Percentiles rank a stretch among this genome's conserved stretches.
Conservation (phyloP, 352 stramenopile species). For the Pythium chondricola region DNA sequence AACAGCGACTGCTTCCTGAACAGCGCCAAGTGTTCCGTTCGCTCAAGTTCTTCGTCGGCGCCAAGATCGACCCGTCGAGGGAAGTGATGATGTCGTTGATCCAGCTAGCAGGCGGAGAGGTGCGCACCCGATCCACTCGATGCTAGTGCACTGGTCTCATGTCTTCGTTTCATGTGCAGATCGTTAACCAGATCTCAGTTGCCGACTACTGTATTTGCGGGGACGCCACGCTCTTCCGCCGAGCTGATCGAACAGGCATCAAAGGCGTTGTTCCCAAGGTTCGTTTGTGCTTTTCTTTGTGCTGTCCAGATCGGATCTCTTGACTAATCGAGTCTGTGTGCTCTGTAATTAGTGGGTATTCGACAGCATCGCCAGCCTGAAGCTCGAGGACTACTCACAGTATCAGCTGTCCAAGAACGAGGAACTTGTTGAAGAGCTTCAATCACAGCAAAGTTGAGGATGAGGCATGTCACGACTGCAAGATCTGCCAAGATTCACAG, state of each 20-base stretch:
- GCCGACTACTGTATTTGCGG: constrained; percentile 59
- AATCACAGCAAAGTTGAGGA: no score
- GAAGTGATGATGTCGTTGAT: constrained; percentile 70
- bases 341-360: constrained; percentile 46
- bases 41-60: constrained; percentile 66
- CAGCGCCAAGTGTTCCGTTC: constrained; percentile 50
- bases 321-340: background rate
- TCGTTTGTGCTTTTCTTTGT: background rate
- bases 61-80: constrained; percentile 64
- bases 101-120: constrained; percentile 70
- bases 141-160: background rate
- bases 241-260: constrained; percentile 46
- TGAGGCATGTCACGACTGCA: no score
- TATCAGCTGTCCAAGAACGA: no score
- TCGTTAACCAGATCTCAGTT: constrained; percentile 70
- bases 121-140: constrained; percentile 11
- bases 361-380: constrained; percentile 67
- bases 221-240: constrained; percentile 53
- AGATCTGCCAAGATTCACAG: no score
- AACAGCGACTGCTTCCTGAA: constrained; percentile 34
- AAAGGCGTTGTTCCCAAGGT: constrained; percentile 66
- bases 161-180: constrained; percentile 20
- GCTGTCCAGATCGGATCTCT: no score
- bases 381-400: constrained; percentile 41
- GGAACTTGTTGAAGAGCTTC: no score